Base-by-base conservation (phyloP, 2,329 filamentous ascomycete species). In the Calonectria pseudoreteaudii region DNA sequence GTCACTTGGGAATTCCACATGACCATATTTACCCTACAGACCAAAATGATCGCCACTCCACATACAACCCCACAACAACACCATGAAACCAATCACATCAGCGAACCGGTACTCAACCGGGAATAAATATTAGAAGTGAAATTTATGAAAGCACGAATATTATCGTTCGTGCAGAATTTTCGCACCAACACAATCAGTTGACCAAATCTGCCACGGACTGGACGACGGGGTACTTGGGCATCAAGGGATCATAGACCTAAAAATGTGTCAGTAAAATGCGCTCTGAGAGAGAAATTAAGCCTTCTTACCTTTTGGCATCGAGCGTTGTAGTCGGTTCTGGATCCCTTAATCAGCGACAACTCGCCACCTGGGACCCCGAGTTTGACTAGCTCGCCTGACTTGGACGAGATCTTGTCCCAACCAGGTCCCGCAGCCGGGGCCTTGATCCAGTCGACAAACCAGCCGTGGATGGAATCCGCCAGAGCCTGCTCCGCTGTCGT, bases 381-480 rank as follows among this genome's bases (percentile, higher is more conserved):
- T 14, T 62, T 62, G 34, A 36, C 36, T 36, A 62, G 16, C 36
- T 62, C 31, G 4, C 36, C 34, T 14, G 56, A 62, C 23, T 41
- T 41, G 23, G 56, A 16, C 2, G 56, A 62, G 36, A 41, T 8
- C 56, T 62, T 83, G 14, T 80, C 78, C 86, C 86, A 87, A 26
- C 85, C 86, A 44, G 86, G 86, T 1, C 85, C 84, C 7, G 82
- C 84, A 34, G 81, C 71, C 0, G 86, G 86, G 74, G 86, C 82
- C 80, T 87, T 87, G 75, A 87, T 86, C 85, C 85, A 87, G 4
- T 79, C 76, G 2, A 87, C 84, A 31, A 87, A 85, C 85, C 85
- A 87, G 64, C 82, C 80, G 64, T 87, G 83, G 36, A 84, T 84
- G 14, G 80, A 85, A 70, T 87, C 84, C 4, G 86, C 86, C 16